These are phyloP conservation scores for Rhizophagus prolifer DNA, from an alignment of 192 early-diverging fungal species.

Conservation along the genomic window DNA sequence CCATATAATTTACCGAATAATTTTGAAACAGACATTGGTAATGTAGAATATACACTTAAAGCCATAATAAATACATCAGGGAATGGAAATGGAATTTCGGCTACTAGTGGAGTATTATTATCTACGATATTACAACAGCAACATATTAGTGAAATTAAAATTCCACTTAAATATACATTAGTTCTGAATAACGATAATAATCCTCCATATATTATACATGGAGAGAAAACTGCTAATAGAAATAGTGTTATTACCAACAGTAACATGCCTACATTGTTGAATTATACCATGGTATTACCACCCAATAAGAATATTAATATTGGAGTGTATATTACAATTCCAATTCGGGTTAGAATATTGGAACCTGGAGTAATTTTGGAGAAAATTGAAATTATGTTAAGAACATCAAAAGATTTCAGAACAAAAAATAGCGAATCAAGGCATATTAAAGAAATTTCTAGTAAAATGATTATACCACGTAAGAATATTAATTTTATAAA, in stretches of 20 bases:
- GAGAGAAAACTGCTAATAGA: not conserved
- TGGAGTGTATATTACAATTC: conserved; percentile 23
- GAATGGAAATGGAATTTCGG: not conserved
- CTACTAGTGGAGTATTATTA: no score
- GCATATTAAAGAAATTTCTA: not conserved
- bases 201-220: not conserved
- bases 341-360: conserved; percentile 20
- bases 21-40: conserved; percentile 1
- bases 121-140: not conserved
- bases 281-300: conserved; percentile 26
- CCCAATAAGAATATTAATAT: conserved; percentile 25
- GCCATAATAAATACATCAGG: not conserved
- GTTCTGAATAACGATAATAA: conserved; percentile 23
- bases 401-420: conserved; percentile 17
- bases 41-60: conserved; percentile 8
- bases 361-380: conserved; percentile 19
- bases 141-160: conserved; percentile 9
- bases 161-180: conserved; percentile 18
- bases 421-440: conserved; percentile 14
- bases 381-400: conserved; percentile 10
- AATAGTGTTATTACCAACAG: not conserved
- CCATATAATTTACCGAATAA: conserved; percentile 26
- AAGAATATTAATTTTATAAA: conserved; percentile 16
- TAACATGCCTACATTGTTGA: not conserved
- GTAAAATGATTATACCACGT: conserved; percentile 9